A percentile compares a stretch with the other conserved stretches of the same genome.
phyloP scores from a whole-genome alignment of 2,329 filamentous ascomycete genomes.

The Pseudogymnoascus sp. region DNA sequence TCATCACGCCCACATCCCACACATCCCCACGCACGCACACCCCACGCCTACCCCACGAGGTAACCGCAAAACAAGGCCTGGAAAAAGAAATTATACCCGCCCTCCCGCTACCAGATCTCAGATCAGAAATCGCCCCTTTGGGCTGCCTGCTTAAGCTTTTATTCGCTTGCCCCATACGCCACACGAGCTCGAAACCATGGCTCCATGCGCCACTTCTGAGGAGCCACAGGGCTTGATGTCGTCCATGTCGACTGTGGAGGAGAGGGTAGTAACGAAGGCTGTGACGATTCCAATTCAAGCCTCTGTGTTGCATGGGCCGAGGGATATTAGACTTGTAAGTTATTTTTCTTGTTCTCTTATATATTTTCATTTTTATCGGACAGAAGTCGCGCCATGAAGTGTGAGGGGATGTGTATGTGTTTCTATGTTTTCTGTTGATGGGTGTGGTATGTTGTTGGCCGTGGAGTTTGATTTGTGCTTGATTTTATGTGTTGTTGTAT shows the following conservation, averaged over 20 bases:
- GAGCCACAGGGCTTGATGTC: slow-evolving; percentile 28
- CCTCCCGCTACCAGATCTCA: neutral
- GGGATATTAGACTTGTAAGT: slow-evolving; percentile 48
- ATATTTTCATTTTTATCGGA: neutral
- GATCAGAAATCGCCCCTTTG: slow-evolving; percentile 7
- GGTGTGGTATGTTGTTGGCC: neutral
- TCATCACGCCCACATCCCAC: neutral
- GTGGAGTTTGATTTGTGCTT: neutral
- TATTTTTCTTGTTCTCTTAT: neutral
- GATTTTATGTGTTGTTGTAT: slow-evolving; percentile 60
- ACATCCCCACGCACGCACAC: neutral
- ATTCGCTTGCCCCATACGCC: neutral
- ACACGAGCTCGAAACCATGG: neutral
- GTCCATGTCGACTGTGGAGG: slow-evolving; percentile 24
- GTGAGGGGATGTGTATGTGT: neutral
- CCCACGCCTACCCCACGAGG: slow-evolving; percentile 3
- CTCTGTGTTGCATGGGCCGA: slow-evolving; percentile 49
- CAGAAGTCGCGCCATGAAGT: slow-evolving; percentile 15
- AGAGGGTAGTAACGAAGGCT: neutral
- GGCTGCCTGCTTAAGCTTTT: neutral
- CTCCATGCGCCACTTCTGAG: slow-evolving; percentile 6
- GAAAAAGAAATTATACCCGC: slow-evolving; percentile 8
- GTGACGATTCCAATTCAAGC: slow-evolving; percentile 34
- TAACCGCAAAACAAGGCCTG: slow-evolving; percentile 1
- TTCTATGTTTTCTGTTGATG: neutral